Base-by-base conservation (phyloP, 257 asterid species). In the Solanum medicagineum region DNA sequence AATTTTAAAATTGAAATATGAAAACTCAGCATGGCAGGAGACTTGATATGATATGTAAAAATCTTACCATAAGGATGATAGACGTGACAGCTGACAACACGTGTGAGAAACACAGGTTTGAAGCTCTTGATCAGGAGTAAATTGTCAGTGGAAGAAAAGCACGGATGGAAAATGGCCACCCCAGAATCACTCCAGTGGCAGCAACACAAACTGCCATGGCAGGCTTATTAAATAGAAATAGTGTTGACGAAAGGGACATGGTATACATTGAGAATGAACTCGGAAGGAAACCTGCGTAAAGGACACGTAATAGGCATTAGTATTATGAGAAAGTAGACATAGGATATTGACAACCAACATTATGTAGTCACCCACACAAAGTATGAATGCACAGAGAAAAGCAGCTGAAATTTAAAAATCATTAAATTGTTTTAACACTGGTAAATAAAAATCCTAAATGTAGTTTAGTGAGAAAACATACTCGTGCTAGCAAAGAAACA, bases 401-500 rank as follows among this genome's bases (percentile, higher is more conserved):
- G 44, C 66, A 70, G 40, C 56, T 24, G 3, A 69, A 84, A 84
- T 53, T 29, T 79, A 79, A 79, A 51, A 79, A 45, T 70, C 66
- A 51, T 40, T 69, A 29, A 62, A 84, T 29, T 36, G 70, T 19
- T 81, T 26, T 26, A 68, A 17, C 42, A 70, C 49, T 13, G 16
- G 40, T 63, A 22, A 77, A 15, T n/a, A 56, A 7, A 49, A 53
- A 45, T 10, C 57, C 51, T 12, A 47, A 54, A 42, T 17, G 32
- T n/a, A 57, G 81, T 53, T 11, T 32, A 65, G 47, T 57, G 16
- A 36, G 32, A 59, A 69, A 80, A 82, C 45, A 26, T 86, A 92
- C 99, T 91, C 62, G 99, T 97, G 91, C 99, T 97, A 85, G 99
- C 98, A 80, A 97, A 97, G 95, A 92, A 97, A 90, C 98, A 95